A percentile compares a stretch with the other conserved stretches of the same genome.
These are phyloP conservation scores for Eleusine indica DNA, from an alignment of 176 grass and related monocot genomes.

Conservation along the genomic window DNA sequence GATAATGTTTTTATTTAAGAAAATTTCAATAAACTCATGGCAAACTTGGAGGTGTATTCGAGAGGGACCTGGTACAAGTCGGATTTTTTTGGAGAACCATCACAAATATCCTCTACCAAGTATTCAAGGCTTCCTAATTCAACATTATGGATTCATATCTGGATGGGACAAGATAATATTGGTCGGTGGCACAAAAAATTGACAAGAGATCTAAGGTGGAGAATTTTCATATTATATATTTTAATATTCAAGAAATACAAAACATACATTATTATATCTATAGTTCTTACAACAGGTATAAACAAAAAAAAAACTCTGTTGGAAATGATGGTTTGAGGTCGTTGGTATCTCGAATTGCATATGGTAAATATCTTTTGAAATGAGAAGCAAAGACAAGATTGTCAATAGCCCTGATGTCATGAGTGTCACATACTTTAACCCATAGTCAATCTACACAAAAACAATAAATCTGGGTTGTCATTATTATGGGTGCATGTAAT, in stretches of 20 bases:
- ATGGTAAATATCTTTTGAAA: constrained; percentile 52
- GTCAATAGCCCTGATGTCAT: constrained; percentile 79
- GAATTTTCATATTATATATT: background rate
- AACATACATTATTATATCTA: background rate
- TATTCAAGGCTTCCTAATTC: constrained; percentile 61
- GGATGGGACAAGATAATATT: constrained; percentile 21
- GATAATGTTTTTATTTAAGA: too few relatives aligned
- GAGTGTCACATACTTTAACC: constrained; percentile 53
- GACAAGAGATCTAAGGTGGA: background rate
- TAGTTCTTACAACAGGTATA: constrained; percentile 19
- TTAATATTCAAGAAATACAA: constrained; percentile 9
- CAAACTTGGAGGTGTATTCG: background rate
- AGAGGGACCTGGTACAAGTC: constrained; percentile 73
- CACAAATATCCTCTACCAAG: constrained; percentile 63
- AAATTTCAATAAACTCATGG: too few relatives aligned
- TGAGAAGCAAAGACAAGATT: constrained; percentile 64
- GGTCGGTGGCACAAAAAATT: background rate
- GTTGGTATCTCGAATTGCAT: constrained; percentile 57
- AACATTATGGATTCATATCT: constrained; percentile 80
- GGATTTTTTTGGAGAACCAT: constrained; percentile 86
- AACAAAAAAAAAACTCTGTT: constrained; percentile 23
- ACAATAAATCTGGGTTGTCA: constrained; percentile 24
- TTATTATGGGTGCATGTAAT: background rate
- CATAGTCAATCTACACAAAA: constrained; percentile 53
- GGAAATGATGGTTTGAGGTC: constrained; percentile 57